Conservation (phyloP, 441 rosid genomes). For the Aquilaria agallochum region DNA sequence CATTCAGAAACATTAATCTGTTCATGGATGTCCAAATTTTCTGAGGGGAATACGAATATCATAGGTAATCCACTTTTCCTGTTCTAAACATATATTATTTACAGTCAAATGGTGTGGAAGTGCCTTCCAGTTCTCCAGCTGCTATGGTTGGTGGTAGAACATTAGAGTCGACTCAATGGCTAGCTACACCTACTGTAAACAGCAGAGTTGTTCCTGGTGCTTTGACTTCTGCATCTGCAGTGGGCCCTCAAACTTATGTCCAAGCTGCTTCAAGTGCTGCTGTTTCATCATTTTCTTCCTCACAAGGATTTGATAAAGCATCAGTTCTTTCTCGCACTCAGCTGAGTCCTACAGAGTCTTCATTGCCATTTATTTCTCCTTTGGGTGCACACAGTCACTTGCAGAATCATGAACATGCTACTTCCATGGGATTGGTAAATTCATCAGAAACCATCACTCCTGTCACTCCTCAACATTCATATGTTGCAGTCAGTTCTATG, state of each 20-base stretch:
- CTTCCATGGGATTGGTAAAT: constrained; percentile 32
- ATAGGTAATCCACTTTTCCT: neutral
- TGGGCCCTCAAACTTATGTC: constrained; percentile 18
- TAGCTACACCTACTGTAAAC: constrained; percentile 37
- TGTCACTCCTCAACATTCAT: constrained; percentile 5
- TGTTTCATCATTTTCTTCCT: constrained; percentile 24
- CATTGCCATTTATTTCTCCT: constrained; percentile 21
- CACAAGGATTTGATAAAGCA: constrained; percentile 31
- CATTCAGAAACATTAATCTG: constrained; percentile 2
- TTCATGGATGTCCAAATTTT: neutral
- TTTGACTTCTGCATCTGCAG: constrained; percentile 22
- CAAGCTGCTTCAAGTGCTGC: constrained; percentile 23
- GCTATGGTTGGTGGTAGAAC: constrained; percentile 24
- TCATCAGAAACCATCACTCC: constrained; percentile 30
- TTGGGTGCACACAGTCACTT: constrained; percentile 16
- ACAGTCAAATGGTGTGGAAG: constrained; percentile 28
- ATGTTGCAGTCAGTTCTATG: constrained; percentile 16
- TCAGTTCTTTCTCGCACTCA: constrained; percentile 16
- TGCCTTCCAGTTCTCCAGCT: constrained; percentile 21
- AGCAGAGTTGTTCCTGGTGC: constrained; percentile 23
- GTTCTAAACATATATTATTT: constrained; percentile 5
- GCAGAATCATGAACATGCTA: constrained; percentile 19
- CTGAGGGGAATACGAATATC: neutral
- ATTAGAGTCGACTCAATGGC: constrained; percentile 29
- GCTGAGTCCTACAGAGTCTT: constrained; percentile 16